phyloP scores from a whole-genome alignment of 345 rosid genomes.

The Populus euphratica region DNA sequence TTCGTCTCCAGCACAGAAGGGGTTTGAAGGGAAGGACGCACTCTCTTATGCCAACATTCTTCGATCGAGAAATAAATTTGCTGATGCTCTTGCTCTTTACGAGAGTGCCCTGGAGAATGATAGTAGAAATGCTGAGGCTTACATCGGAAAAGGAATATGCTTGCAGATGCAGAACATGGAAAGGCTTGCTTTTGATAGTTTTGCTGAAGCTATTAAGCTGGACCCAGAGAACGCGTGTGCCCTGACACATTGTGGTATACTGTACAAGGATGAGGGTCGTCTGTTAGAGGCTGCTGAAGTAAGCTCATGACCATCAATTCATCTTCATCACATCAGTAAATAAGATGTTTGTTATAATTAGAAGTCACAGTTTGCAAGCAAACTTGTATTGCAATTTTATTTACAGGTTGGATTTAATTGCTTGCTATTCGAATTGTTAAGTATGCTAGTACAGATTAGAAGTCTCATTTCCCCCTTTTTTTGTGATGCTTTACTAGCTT shows the following conservation, averaged over 20 bases:
- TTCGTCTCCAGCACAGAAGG: conserved; percentile 38
- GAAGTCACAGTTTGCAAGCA: not conserved
- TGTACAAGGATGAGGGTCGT: conserved; percentile 94
- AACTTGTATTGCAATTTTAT: not conserved
- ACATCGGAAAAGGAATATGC: conserved; percentile 96
- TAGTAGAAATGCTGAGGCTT: conserved; percentile 67
- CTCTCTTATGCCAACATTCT: conserved; percentile 87
- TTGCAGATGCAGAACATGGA: conserved; percentile 92
- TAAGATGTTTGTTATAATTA: not conserved
- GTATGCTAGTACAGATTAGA: not conserved
- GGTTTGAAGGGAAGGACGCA: conserved; percentile 57
- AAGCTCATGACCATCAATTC: conserved; percentile 21
- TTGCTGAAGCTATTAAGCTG: conserved; percentile 77
- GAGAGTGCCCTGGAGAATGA: conserved; percentile 74
- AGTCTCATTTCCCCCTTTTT: not conserved
- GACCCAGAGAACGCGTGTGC: conserved; percentile 93
- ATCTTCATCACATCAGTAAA: not conserved
- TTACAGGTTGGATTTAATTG: not conserved
- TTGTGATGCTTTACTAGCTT: not conserved
- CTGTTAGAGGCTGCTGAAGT: conserved; percentile 96
- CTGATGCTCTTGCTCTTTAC: conserved; percentile 77
- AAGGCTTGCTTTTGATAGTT: conserved; percentile 79
- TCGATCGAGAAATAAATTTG: conserved; percentile 90
- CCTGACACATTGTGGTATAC: conserved; percentile 85
- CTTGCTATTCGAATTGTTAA: not conserved